Evolutionary conservation across 108 stramenopile genomes (phyloP), one percentile per base, ranked within the genome.

Genomic region (Pseudonitzschia multiseries): DNA sequence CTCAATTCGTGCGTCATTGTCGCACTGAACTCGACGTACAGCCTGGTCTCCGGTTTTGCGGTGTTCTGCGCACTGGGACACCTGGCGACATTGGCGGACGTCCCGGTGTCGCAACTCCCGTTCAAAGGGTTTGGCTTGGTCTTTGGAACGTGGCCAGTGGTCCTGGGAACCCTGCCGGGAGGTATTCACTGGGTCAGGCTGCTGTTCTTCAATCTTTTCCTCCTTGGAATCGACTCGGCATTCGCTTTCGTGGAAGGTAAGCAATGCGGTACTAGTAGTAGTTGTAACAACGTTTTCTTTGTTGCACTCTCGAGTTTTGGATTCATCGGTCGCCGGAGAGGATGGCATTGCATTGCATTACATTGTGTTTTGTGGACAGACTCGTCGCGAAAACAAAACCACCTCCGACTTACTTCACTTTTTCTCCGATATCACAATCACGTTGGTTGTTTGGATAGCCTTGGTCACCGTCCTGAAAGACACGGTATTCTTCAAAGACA

Each of bases 161-260:
- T 76, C 3, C 61, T 89, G 28, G 77, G 78, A n/a, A 82, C 84
- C 36, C 60, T 86, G 3, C 81, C 74, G 4, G 83, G 80, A 14
- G 88, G 79, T 13, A 63, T 63, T 14, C 82, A 78, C 52, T 84
- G 85, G 83, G 81, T 86, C 21, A 67, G 84, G n/a, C 67, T 84
- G 1, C 68, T 88, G 27, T 86, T 84, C 32, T 28, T 86, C 40
- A 81, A 82, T 62, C 57, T 88, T 8, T 86, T 86, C 73, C 46
- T 84, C 36, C 75, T 88, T 14, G 87, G 87, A 22, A 77, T 89
- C 59, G 88, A 89, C 46, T 83, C 81, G 29, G 88, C 88, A 14
- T 86, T 86, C 70, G 79, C 82, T 18, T 65, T 73, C 42, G 50
- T 73, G 4, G 72, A 73, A 57, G 48, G 42, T 27, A 48, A 48